These are phyloP conservation scores for Dryas drummondii DNA, from an alignment of 306 rosid species.

Conservation along the genomic window DNA sequence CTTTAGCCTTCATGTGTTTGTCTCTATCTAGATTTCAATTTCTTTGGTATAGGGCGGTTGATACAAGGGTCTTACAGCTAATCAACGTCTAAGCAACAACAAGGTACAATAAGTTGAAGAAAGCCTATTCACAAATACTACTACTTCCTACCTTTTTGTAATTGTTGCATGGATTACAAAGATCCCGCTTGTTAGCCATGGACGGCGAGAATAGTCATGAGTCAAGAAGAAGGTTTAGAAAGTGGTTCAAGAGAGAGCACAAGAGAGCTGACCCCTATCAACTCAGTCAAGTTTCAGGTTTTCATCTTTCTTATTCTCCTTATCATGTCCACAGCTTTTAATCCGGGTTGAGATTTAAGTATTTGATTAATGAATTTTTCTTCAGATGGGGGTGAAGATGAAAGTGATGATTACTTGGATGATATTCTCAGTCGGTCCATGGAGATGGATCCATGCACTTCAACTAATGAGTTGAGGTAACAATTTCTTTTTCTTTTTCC, in stretches of 20 bases:
- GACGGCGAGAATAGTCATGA: slow-evolving; percentile 38
- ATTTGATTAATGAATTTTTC: not conserved
- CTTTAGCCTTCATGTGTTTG: slow-evolving; percentile 23
- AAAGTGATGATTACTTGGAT: slow-evolving; percentile 37
- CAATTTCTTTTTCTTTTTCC: not conserved
- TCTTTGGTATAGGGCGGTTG: slow-evolving; percentile 39
- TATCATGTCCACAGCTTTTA: not conserved
- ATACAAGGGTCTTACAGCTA: slow-evolving; percentile 38
- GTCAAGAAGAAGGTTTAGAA: slow-evolving; percentile 43
- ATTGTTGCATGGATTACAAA: slow-evolving; percentile 25
- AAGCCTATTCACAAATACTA: not conserved
- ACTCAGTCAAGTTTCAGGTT: slow-evolving; percentile 58
- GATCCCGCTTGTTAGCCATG: slow-evolving; percentile 36
- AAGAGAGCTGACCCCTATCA: slow-evolving; percentile 42
- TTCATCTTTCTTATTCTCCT: not conserved
- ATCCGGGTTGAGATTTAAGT: not conserved
- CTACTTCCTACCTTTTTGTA: not conserved
- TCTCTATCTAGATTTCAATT: slow-evolving; percentile 25
- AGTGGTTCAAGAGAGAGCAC: slow-evolving; percentile 53
- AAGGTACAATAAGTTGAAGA: not conserved
- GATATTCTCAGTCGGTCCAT: slow-evolving; percentile 42
- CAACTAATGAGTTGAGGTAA: slow-evolving; percentile 67
- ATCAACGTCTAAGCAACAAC: not conserved
- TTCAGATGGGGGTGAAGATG: slow-evolving; percentile 57
- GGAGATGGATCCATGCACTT: slow-evolving; percentile 65